Conservation (phyloP, 2,329 filamentous ascomycete genomes). For the Aspergillus fischeri region DNA sequence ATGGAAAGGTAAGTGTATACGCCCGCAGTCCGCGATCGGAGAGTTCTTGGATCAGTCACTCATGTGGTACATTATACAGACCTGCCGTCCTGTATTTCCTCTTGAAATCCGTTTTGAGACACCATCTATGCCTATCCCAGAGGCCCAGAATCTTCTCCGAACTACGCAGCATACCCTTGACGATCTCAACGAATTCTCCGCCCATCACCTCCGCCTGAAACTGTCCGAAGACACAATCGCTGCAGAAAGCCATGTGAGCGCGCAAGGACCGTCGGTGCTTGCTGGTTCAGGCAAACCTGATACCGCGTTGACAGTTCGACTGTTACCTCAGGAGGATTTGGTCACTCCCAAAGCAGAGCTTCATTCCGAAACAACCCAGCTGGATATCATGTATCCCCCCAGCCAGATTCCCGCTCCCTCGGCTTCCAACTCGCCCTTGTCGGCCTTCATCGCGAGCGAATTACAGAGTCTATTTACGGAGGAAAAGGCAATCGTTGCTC, state of each 20-base stretch:
- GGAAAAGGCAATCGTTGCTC: constrained; percentile 80
- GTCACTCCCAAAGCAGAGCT: constrained; percentile 58
- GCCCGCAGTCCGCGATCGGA: background rate
- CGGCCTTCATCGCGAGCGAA: constrained; percentile 72
- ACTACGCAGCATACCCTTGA: constrained; percentile 84
- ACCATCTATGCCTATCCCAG: constrained; percentile 58
- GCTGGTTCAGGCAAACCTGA: constrained; percentile 28
- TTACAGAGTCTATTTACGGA: constrained; percentile 76
- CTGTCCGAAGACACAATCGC: constrained; percentile 42
- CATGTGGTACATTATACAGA: constrained; percentile 48
- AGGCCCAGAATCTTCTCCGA: constrained; percentile 69
- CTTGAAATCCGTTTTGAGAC: constrained; percentile 75
- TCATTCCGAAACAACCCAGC: constrained; percentile 63
- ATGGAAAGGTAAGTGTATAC: constrained; percentile 67
- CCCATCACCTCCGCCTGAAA: constrained; percentile 74
- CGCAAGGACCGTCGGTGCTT: constrained; percentile 3
- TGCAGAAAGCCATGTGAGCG: constrained; percentile 8
- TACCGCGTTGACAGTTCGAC: constrained; percentile 65
- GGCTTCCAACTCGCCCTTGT: constrained; percentile 68
- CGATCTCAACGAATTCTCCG: constrained; percentile 78
- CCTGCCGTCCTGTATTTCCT: constrained; percentile 83
- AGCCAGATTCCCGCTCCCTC: constrained; percentile 64
- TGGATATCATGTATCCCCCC: constrained; percentile 73
- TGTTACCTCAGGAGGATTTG: constrained; percentile 52
- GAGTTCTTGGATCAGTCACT: background rate